phyloP scores from a whole-genome alignment of 768 basidiomycete genomes.

The Pisolithus tinctorius region DNA sequence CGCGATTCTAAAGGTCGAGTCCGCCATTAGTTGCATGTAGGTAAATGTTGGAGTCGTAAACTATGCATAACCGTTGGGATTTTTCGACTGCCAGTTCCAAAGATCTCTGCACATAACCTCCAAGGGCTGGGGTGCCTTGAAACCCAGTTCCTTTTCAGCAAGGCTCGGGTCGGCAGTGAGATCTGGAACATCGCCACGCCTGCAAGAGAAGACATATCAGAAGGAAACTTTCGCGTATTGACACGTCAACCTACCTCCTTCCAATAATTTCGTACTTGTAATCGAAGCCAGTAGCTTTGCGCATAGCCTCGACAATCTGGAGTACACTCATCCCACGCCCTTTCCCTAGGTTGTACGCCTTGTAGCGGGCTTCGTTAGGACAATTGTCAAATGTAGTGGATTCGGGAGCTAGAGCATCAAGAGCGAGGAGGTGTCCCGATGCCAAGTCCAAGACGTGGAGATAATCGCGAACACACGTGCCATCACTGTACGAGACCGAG shows the following conservation, averaged over 20 bases:
- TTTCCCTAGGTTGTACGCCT: conserved; percentile 95
- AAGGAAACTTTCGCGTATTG: not conserved
- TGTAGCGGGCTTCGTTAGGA: conserved; percentile 56
- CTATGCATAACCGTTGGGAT: conserved; percentile 66
- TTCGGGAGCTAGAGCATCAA: conserved; percentile 68
- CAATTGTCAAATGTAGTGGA: conserved; percentile 52
- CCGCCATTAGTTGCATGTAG: conserved; percentile 17
- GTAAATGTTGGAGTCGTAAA: conserved; percentile 7
- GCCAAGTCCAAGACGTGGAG: conserved; percentile 92
- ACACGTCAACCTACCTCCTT: conserved; percentile 56
- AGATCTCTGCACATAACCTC: conserved; percentile 94
- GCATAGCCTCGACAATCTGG: conserved; percentile 94
- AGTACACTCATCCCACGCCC: conserved; percentile 90
- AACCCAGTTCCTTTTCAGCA: conserved; percentile 90
- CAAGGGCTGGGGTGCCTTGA: conserved; percentile 73
- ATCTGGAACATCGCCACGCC: conserved; percentile 92
- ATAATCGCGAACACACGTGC: conserved; percentile 97
- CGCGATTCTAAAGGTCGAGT: conserved; percentile 6
- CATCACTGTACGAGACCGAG: conserved; percentile 50
- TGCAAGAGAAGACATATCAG: conserved; percentile 24
- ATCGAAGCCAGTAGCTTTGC: conserved; percentile 79
- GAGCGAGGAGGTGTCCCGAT: conserved; percentile 85
- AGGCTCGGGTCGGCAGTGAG: conserved; percentile 89
- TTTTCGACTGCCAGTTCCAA: conserved; percentile 99
- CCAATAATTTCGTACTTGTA: conserved; percentile 89